A percentile compares a stretch with the other conserved stretches of the same genome.
phyloP scores from a whole-genome alignment of 495 filamentous ascomycete species.

The Neurospora hispaniola region DNA sequence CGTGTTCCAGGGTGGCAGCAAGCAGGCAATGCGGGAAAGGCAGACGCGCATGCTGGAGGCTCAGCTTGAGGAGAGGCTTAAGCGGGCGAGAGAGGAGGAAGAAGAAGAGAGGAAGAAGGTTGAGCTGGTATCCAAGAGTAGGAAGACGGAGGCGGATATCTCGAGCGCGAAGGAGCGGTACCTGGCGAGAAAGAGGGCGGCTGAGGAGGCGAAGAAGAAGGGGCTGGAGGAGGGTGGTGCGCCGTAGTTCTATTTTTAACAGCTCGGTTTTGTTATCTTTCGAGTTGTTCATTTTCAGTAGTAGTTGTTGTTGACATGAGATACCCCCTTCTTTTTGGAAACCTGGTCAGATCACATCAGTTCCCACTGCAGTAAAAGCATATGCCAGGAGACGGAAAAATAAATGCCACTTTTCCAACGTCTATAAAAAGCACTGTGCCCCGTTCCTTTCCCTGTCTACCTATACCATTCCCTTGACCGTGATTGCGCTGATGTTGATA shows the following conservation, averaged over 20 bases:
- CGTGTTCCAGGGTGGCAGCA: constrained; percentile 38
- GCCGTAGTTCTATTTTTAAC: not conserved
- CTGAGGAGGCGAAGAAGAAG: constrained; percentile 56
- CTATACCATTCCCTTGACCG: not conserved
- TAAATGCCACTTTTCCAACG: not conserved
- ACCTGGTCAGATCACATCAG: not conserved
- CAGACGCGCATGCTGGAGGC: constrained; percentile 82
- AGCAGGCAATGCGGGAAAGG: constrained; percentile 60
- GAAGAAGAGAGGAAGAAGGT: constrained; percentile 57
- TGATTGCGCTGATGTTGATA: not conserved
- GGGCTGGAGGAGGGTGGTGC: constrained; percentile 14
- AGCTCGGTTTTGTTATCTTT: not conserved
- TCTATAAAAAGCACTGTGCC: not conserved
- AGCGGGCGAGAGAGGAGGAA: constrained; percentile 63
- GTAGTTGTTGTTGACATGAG: not conserved
- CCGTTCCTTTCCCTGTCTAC: not conserved
- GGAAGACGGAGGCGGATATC: constrained; percentile 69
- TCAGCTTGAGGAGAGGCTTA: constrained; percentile 65
- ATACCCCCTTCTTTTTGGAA: not conserved
- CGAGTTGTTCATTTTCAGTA: not conserved
- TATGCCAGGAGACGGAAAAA: not conserved
- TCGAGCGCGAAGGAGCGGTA: constrained; percentile 81
- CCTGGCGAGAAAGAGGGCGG: constrained; percentile 70
- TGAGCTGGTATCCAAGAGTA: constrained; percentile 61
- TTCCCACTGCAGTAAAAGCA: not conserved